These are phyloP conservation scores for Rubroboletus pulcherrimus DNA, from an alignment of 768 basidiomycete species.

Conservation along the genomic window DNA sequence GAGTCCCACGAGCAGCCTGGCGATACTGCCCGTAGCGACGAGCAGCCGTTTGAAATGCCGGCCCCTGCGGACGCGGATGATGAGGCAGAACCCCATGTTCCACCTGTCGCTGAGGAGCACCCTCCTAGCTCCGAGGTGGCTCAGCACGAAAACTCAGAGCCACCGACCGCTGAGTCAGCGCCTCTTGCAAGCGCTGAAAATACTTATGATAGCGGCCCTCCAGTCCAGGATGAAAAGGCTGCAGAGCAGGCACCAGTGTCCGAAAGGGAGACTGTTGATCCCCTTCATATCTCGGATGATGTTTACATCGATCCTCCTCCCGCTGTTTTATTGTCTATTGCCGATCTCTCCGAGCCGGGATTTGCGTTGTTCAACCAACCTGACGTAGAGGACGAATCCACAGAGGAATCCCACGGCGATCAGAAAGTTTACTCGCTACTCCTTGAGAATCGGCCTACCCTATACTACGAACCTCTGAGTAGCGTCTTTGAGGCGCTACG, in stretches of 20 bases:
- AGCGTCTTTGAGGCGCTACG: slow-evolving; percentile 70
- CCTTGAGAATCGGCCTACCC: slow-evolving; percentile 58
- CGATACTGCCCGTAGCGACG: slow-evolving; percentile 3
- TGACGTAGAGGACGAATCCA: slow-evolving; percentile 23
- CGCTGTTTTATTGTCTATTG: slow-evolving; percentile 51
- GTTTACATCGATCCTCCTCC: slow-evolving; percentile 77
- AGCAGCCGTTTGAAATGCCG: slow-evolving; percentile 5
- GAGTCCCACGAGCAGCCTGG: slow-evolving; percentile 14
- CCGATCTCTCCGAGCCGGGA: slow-evolving; percentile 38
- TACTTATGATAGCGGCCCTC: neutral
- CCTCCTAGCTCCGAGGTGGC: slow-evolving; percentile 4
- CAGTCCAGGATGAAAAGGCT: slow-evolving; percentile 8
- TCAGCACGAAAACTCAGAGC: slow-evolving; percentile 10
- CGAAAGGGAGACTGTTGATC: slow-evolving; percentile 32
- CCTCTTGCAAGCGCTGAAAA: slow-evolving; percentile 7
- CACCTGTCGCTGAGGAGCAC: slow-evolving; percentile 4
- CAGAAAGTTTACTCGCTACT: slow-evolving; percentile 39
- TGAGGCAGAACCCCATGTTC: slow-evolving; percentile 3
- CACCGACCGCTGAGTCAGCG: slow-evolving; percentile 8
- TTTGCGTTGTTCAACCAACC: slow-evolving; percentile 59
- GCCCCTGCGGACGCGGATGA: slow-evolving; percentile 1
- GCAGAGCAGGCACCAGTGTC: slow-evolving; percentile 8
- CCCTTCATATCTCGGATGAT: slow-evolving; percentile 61
- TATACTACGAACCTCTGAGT: slow-evolving; percentile 75
- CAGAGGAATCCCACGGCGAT: slow-evolving; percentile 9